These are phyloP conservation scores for Neofusicoccum parvum DNA, from an alignment of 2,329 filamentous ascomycete genomes.

Conservation along the genomic window DNA sequence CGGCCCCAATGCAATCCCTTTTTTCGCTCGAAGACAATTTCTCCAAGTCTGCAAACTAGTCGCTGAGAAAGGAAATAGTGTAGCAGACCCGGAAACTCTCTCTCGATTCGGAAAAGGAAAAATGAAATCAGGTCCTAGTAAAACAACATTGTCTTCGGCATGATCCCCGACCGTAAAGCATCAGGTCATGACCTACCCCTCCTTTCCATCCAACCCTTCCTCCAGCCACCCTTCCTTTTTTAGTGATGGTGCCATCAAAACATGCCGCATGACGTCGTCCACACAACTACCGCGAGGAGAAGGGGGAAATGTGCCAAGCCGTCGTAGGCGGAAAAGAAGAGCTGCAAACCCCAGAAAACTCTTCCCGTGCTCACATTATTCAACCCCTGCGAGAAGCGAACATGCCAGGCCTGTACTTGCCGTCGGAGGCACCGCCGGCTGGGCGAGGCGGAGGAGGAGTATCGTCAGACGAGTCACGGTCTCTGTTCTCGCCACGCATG, in stretches of 20 bases:
- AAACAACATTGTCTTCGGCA: background rate
- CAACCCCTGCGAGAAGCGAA: slow-evolving; percentile 28
- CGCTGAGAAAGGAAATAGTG: background rate
- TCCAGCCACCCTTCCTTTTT: background rate
- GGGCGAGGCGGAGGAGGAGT: slow-evolving; percentile 16
- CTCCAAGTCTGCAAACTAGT: too few species aligned
- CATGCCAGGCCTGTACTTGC: slow-evolving; percentile 44
- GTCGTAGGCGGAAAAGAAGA: background rate
- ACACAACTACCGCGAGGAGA: background rate
- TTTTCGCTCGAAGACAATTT: too few species aligned
- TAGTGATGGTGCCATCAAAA: background rate
- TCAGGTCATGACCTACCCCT: background rate
- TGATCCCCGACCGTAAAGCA: background rate
- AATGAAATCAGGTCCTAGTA: background rate
- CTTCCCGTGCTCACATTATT: background rate
- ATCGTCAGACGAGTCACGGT: slow-evolving; percentile 20
- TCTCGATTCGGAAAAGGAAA: background rate
- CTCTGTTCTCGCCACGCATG: slow-evolving; percentile 21
- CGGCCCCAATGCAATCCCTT: too few species aligned
- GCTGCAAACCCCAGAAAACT: background rate
- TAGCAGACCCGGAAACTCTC: background rate
- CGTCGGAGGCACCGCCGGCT: slow-evolving; percentile 30
- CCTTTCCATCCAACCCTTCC: background rate
- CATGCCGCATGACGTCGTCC: slow-evolving; percentile 3
- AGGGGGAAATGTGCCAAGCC: background rate